Base-by-base conservation (phyloP, 164 flowering plant species). In the Vitis rupestris region DNA sequence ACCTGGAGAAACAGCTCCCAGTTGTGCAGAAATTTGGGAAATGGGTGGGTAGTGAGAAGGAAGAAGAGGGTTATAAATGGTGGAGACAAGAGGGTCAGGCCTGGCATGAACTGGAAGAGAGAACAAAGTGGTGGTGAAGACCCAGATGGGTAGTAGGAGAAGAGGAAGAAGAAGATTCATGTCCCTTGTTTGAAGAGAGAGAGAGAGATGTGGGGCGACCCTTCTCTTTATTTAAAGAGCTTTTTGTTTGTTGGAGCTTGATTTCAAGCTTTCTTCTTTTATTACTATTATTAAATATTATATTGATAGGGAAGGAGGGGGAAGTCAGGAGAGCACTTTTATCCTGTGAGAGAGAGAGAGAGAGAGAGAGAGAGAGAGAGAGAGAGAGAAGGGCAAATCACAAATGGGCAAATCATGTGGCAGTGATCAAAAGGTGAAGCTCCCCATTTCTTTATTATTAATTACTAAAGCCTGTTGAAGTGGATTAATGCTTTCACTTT, bases 1-100 rank as follows among this genome's bases (percentile, higher is more conserved):
- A 83, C 86, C 86, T 70, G 83, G 79, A 75, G 86, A 65, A 59
- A 61, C 64, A 68, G 86, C 82, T 67, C 64, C 69, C 72, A 65
- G 52, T 54, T 67, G 4, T 51, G 76, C 29, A 74, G 76, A 65
- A 59, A 65, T 30, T 59, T 66, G 75, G 65, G 72, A 76, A 65
- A 72, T 59, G 61, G 79, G 84, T 61, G 67, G 44, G 61, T 74
- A 54, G 9, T 66, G 30, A 64, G 67, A 16, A 50, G 67, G 73
- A 65, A 73, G 59, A 78, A 63, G 63, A 56, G 71, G 69, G 16
- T 48, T 67, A 61, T 75, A 54, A 71, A 67, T 57, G 70, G 61
- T 15, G 67, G 75, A 56, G 23, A 58, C 3, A 27, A 69, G 65
- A 11, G 78, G 72, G 53, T 63, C 68, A 15, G 73, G 75, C 53